A percentile compares a stretch with the other conserved stretches of the same genome.
These are phyloP conservation scores for Neoscytalidium dimidiatum DNA, from an alignment of 2,329 filamentous ascomycete genomes.

Conservation along the genomic window DNA sequence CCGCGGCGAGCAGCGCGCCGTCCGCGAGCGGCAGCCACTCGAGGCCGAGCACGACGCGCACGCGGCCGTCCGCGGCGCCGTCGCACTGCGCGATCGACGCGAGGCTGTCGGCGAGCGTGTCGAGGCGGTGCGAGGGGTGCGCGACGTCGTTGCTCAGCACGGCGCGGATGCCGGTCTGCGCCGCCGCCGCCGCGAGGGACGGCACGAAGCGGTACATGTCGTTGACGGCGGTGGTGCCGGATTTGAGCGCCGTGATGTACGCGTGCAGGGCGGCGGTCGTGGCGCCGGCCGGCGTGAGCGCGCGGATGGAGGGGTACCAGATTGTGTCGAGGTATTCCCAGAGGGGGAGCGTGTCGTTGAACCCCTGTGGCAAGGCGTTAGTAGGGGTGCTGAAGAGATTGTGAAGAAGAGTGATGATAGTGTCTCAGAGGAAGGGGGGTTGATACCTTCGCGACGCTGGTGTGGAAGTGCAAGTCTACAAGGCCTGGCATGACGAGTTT, in stretches of 20 bases:
- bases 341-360: conserved; percentile 13
- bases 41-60: not conserved
- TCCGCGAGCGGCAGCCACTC: conserved; percentile 2
- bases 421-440: not conserved
- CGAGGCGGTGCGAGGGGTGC: not conserved
- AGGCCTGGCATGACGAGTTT: conserved; percentile 11
- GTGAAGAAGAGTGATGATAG: no score
- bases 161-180: not conserved
- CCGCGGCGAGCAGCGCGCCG: not conserved
- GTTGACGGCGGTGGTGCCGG: conserved; percentile 11
- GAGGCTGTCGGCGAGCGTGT: not conserved
- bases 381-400: not conserved
- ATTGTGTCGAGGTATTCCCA: conserved; percentile 15
- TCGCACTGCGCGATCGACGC: not conserved
- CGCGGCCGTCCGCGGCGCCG: not conserved
- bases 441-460: not conserved
- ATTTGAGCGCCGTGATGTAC: conserved; percentile 7
- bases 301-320: conserved; percentile 14
- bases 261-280: not conserved
- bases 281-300: not conserved
- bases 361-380: not conserved
- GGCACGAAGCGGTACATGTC: conserved; percentile 14
- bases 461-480: conserved; percentile 4
- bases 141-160: not conserved
- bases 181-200: not conserved